Conservation (phyloP, 2,329 filamentous ascomycete genomes). For the Claviceps lovelessii region DNA sequence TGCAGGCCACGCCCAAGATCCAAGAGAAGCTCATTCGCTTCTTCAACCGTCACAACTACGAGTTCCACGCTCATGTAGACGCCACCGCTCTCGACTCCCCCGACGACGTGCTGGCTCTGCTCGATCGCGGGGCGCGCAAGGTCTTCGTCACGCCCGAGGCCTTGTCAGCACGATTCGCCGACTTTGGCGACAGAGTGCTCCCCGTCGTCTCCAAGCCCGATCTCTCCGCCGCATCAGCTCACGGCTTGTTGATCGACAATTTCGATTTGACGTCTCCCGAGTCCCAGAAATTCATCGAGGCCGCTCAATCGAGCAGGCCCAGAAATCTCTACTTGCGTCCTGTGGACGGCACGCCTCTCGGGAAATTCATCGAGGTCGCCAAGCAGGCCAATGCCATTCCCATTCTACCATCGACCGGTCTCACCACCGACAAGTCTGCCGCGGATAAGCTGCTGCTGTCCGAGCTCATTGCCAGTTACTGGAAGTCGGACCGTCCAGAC, state of each 20-base stretch:
- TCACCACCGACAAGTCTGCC: constrained; percentile 56
- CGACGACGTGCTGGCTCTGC: constrained; percentile 63
- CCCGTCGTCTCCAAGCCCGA: constrained; percentile 34
- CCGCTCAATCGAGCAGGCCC: constrained; percentile 30
- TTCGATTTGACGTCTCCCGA: constrained; percentile 32
- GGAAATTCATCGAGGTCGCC: constrained; percentile 32
- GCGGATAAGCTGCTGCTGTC: constrained; percentile 43
- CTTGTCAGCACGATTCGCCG: constrained; percentile 38
- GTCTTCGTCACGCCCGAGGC: constrained; percentile 67
- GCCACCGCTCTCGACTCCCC: constrained; percentile 52
- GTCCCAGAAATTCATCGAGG: constrained; percentile 28
- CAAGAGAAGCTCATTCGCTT: constrained; percentile 33
- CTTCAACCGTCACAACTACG: constrained; percentile 33
- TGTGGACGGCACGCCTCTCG: constrained; percentile 29
- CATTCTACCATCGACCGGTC: constrained; percentile 53
- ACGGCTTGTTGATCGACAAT: constrained; percentile 37
- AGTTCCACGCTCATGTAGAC: constrained; percentile 58
- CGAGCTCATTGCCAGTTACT: constrained; percentile 57
- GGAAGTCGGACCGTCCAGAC: constrained; percentile 69
- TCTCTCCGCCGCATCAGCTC: constrained; percentile 30
- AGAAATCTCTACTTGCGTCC: constrained; percentile 38
- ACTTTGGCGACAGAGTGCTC: constrained; percentile 42
- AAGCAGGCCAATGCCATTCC: constrained; percentile 47
- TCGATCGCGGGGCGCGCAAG: constrained; percentile 73
- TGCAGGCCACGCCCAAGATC: constrained; percentile 35